Evolutionary conservation across 2,329 filamentous ascomycete genomes (phyloP), one percentile per base, ranked within the genome.

Genomic region (Talaromyces sp.): DNA sequence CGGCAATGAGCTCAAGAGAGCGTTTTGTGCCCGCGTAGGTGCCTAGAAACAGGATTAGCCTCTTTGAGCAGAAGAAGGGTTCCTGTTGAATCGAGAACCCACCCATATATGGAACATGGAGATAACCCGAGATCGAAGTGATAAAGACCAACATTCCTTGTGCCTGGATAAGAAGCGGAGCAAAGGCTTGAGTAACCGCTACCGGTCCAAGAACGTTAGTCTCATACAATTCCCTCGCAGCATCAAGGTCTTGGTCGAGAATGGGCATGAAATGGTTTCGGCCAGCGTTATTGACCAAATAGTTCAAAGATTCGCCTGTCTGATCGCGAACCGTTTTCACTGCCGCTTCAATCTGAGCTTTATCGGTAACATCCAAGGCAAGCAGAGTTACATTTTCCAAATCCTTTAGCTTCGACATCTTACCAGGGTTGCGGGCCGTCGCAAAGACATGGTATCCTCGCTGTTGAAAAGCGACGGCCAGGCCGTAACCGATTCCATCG

Each of bases 401-500:
- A 14, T 57, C 52, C 2, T 53, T 55, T n/a, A 73, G 66, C 3
- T 65, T 33, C 3, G 60, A 58, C 61, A 75, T 69, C 57, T 76
- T 76, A 9, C 64, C 30, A 1, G 65, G 31, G 52, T 63, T 66
- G 8, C 76, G 73, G 2, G 70, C 70, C 0, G 77, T 76, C 1
- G 76, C 77, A 62, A 78, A 75, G 54, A 80, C 75, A 5, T 69
- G 71, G 53, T 70, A 71, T 40, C 72, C 72, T 31, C 63, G 65
- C 30, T 63, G 51, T 10, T 73, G 72, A 62, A 79, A 78, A 6
- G 63, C 68, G 2, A 68, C 55, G 3, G 70, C 77, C 5, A 80
- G 67, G 10, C 72, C 72, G 34, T 69, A 67, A 28, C 78, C 76
- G 18, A 80, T 71, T 2, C 78, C 76, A 33, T 75, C 75, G 16